Percentiles rank a stretch among this genome's conserved stretches.
phyloP scores from a whole-genome alignment of 73 alveolate genomes.

The Paramecium bursaria region DNA sequence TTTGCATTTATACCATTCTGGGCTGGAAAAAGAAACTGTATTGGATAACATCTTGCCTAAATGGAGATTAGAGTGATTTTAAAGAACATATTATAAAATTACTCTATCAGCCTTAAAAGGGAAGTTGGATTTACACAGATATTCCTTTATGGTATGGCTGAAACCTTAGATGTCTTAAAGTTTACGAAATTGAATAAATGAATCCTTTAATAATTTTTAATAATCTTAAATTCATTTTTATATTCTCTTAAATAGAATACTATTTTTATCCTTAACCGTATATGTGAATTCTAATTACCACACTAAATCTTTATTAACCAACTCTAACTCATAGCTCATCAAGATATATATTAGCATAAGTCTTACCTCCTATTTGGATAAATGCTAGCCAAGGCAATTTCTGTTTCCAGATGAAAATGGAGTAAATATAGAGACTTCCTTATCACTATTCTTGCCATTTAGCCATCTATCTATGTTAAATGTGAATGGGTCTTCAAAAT shows the following conservation, averaged over 20 bases:
- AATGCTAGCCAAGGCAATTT: constrained; percentile 64
- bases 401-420: constrained; percentile 62
- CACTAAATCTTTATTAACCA: too few relatives aligned
- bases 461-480: constrained; percentile 57
- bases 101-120: background rate
- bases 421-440: constrained; percentile 19
- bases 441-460: background rate
- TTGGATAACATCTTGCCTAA: constrained; percentile 51
- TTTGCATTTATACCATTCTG: constrained; percentile 20
- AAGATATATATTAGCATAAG: constrained; percentile 16
- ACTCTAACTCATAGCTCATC: background rate
- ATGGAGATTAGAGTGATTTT: constrained; percentile 4
- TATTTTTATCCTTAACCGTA: too few relatives aligned
- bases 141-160: too few relatives aligned
- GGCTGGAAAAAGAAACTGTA: constrained; percentile 59
- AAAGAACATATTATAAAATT: background rate
- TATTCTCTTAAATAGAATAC: too few relatives aligned
- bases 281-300: too few relatives aligned
- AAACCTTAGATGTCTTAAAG: too few relatives aligned
- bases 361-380: constrained; percentile 50
- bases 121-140: too few relatives aligned
- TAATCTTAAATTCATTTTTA: too few relatives aligned
- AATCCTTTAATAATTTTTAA: too few relatives aligned
- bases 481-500: constrained; percentile 30
- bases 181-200: too few relatives aligned